Percentiles rank a stretch among this genome's conserved stretches.
Conservation (phyloP, 352 stramenopile genomes). For the Phytopythium delawarense region DNA sequence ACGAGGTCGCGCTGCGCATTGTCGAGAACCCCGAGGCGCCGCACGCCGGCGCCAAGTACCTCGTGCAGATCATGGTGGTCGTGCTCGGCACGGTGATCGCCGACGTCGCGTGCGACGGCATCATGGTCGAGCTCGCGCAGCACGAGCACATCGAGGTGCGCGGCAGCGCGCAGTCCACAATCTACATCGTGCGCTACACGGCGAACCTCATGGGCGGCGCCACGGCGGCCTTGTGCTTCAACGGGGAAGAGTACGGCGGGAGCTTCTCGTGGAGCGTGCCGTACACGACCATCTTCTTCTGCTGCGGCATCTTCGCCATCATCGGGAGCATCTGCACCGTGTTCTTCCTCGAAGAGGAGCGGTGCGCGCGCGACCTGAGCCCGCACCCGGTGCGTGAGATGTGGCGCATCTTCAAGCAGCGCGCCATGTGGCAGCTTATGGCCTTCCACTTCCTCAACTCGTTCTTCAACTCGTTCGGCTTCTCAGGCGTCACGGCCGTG, state of each 20-base stretch:
- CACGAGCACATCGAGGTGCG: constrained; percentile 60
- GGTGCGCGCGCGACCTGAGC: constrained; percentile 18
- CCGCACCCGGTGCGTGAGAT: constrained; percentile 45
- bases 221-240: constrained; percentile 55
- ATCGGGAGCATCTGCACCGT: constrained; percentile 31
- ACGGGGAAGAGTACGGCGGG: constrained; percentile 55
- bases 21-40: constrained; percentile 47
- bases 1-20: constrained; percentile 25
- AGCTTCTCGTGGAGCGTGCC: constrained; percentile 48
- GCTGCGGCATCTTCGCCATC: constrained; percentile 31
- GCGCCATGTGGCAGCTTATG: constrained; percentile 68
- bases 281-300: constrained; percentile 56
- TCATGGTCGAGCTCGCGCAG: constrained; percentile 72
- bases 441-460: constrained; percentile 64
- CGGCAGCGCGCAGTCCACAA: constrained; percentile 53
- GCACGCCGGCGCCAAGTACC: constrained; percentile 39
- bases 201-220: constrained; percentile 38
- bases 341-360: constrained; percentile 49
- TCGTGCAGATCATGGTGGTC: constrained; percentile 55
- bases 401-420: constrained; percentile 67
- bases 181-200: constrained; percentile 64
- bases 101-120: constrained; percentile 56
- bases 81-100: constrained; percentile 65
- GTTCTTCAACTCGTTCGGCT: constrained; percentile 53
- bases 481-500: constrained; percentile 46